phyloP scores from a whole-genome alignment of 192 early-diverging fungal species.

The Backusella tuberculispora region DNA sequence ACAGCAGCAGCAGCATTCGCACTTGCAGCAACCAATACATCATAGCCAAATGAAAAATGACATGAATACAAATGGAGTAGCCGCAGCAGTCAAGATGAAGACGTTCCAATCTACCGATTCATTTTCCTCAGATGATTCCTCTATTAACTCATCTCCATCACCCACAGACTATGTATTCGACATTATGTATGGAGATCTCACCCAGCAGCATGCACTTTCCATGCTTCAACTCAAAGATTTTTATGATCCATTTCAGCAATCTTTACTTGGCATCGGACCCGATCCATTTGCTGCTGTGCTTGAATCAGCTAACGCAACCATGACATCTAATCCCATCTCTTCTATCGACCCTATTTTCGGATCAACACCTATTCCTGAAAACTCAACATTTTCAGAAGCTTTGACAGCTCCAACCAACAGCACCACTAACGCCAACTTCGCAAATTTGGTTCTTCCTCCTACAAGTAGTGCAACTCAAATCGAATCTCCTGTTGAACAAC shows the following conservation, averaged over 20 bases:
- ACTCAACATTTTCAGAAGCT: not conserved
- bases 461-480: not conserved
- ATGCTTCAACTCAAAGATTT: slow-evolving; percentile 42
- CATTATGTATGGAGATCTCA: slow-evolving; percentile 38
- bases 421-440: not conserved
- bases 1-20: not conserved
- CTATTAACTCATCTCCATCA: slow-evolving; percentile 38
- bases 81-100: slow-evolving; percentile 21
- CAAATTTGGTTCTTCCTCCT: not conserved
- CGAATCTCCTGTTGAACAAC: not conserved
- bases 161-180: slow-evolving; percentile 47
- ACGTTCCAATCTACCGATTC: slow-evolving; percentile 33
- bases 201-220: slow-evolving; percentile 21
- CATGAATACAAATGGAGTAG: not conserved
- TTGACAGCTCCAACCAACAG: not conserved
- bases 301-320: not conserved
- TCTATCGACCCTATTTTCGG: slow-evolving; percentile 11
- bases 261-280: slow-evolving; percentile 4
- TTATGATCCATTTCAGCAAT: slow-evolving; percentile 33
- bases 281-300: slow-evolving; percentile 8
- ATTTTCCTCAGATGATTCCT: slow-evolving; percentile 44
- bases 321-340: not conserved
- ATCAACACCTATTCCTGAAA: not conserved
- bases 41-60: not conserved
- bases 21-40: not conserved